phyloP scores from a whole-genome alignment of 2,329 filamentous ascomycete genomes.

The Dactylonectria estremocensis region DNA sequence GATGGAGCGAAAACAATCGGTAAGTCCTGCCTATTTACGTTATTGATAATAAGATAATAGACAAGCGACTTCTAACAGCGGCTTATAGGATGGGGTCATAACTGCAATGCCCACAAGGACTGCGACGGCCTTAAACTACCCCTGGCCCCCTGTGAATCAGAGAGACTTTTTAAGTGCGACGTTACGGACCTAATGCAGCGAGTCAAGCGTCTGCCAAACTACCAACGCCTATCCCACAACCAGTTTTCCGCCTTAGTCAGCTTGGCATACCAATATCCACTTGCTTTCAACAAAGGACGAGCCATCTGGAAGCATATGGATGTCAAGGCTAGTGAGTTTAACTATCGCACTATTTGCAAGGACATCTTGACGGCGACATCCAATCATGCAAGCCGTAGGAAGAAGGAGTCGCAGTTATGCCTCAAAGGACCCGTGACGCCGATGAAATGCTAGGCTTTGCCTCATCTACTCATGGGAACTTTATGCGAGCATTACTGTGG shows the following conservation, averaged over 20 bases:
- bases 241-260: background rate
- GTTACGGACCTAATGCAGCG: background rate
- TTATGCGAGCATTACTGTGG: too few relatives aligned
- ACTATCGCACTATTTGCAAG: background rate
- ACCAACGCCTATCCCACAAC: background rate
- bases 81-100: background rate
- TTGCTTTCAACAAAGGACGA: background rate
- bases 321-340: background rate
- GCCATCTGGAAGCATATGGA: background rate
- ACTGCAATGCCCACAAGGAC: background rate
- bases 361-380: background rate
- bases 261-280: background rate
- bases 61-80: background rate
- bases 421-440: background rate
- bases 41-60: background rate
- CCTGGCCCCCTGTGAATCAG: background rate
- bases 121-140: background rate
- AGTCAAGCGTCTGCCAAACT: background rate
- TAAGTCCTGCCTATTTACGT: background rate
- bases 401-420: background rate
- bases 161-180: background rate
- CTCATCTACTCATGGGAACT: too few relatives aligned
- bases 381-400: background rate
- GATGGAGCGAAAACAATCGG: background rate
- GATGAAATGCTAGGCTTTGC: background rate